Conservation (phyloP, 257 asterid genomes). For the Rhazya stricta region DNA sequence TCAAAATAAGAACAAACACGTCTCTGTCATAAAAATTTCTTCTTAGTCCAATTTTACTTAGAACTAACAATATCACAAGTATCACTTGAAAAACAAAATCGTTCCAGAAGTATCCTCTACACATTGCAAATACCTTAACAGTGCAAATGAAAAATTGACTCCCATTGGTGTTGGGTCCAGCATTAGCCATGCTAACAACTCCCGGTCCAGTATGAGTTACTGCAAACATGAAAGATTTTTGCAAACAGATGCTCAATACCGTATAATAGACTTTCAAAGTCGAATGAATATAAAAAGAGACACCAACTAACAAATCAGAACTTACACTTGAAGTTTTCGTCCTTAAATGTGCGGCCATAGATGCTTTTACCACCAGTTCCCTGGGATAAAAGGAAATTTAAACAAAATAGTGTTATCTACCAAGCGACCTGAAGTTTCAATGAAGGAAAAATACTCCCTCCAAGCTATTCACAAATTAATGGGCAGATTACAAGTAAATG, state of each 20-base stretch:
- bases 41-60: background rate
- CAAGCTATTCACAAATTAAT: background rate
- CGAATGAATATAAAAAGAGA: constrained; percentile 1
- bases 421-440: constrained; percentile 5
- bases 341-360: constrained; percentile 88
- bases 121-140: constrained; percentile 50
- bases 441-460: constrained; percentile 3
- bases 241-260: background rate
- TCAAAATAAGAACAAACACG: background rate
- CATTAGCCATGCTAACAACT: constrained; percentile 96
- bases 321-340: constrained; percentile 91
- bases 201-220: constrained; percentile 97
- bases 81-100: background rate
- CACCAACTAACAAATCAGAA: constrained; percentile 20
- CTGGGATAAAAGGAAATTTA: constrained; percentile 31
- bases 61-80: background rate
- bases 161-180: constrained; percentile 96
- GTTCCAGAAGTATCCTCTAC: background rate
- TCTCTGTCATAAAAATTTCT: background rate
- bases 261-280: constrained; percentile 1
- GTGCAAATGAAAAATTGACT: constrained; percentile 98
- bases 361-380: constrained; percentile 99
- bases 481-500: background rate
- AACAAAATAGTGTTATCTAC: constrained; percentile 1
- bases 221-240: constrained; percentile 28